Evolutionary conservation across 768 basidiomycete species (phyloP).

Genomic region (Tulasnella sp.): DNA sequence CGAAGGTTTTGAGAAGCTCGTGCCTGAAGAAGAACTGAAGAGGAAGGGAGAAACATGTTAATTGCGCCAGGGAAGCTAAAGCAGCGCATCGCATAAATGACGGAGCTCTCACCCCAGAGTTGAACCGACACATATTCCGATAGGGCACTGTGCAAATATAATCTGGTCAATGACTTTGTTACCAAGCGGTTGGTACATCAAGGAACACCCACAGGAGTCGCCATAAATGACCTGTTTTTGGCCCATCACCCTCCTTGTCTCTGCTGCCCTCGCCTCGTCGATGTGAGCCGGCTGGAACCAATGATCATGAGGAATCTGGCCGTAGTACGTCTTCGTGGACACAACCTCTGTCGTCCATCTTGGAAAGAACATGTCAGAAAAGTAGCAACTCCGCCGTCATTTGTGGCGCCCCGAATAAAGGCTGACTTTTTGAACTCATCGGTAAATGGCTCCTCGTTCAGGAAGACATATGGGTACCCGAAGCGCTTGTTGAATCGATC

Average conservation of each 20-base stretch:
- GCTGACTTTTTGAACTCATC: slow-evolving; percentile 57
- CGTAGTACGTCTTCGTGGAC: slow-evolving; percentile 49
- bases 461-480: slow-evolving; percentile 72
- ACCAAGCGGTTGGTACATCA: neutral
- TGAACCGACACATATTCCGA: slow-evolving; percentile 93
- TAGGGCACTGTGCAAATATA: slow-evolving; percentile 36
- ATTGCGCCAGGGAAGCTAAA: no score
- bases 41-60: slow-evolving; percentile 25
- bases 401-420: no score
- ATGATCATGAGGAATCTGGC: slow-evolving; percentile 45
- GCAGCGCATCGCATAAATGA: neutral
- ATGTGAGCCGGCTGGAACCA: slow-evolving; percentile 75
- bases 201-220: slow-evolving; percentile 2
- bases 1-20: slow-evolving; percentile 58
- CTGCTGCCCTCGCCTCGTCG: slow-evolving; percentile 56
- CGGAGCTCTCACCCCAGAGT: slow-evolving; percentile 53
- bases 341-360: slow-evolving; percentile 42
- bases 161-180: neutral
- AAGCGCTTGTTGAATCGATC: slow-evolving; percentile 74
- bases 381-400: neutral
- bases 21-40: slow-evolving; percentile 74
- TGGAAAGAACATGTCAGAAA: slow-evolving; percentile 16
- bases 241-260: slow-evolving; percentile 50
- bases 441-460: slow-evolving; percentile 71
- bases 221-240: slow-evolving; percentile 29